These are phyloP conservation scores for Puya raimondii DNA, from an alignment of 176 grass and related monocot genomes.

Conservation along the genomic window DNA sequence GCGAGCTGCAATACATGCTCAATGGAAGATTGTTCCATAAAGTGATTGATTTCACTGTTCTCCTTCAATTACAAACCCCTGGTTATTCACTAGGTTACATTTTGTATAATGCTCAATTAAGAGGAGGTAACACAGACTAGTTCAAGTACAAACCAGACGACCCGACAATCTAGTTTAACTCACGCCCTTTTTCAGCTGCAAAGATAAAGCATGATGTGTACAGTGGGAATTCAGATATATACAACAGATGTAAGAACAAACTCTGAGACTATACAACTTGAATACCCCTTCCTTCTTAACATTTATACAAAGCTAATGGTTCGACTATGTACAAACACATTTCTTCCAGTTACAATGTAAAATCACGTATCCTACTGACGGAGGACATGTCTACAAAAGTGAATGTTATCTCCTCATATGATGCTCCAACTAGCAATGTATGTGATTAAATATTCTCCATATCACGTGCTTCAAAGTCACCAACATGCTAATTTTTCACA, in stretches of 20 bases:
- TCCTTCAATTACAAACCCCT: neutral
- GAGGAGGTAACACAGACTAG: neutral
- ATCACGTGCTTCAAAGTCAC: neutral
- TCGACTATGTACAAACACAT: neutral
- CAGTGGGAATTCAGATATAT: neutral
- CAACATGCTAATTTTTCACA: neutral
- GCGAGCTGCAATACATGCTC: neutral
- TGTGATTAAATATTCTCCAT: neutral
- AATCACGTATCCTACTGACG: neutral
- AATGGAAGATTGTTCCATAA: neutral
- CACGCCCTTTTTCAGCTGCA: neutral
- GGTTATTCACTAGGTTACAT: neutral
- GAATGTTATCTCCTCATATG: neutral
- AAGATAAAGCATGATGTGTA: neutral
- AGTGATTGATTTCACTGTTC: neutral
- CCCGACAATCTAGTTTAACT: neutral
- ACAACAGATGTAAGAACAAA: constrained; percentile 2
- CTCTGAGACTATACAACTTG: neutral
- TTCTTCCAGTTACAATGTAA: neutral
- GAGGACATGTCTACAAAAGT: neutral
- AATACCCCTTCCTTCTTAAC: neutral
- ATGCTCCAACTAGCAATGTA: neutral
- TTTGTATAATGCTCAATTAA: neutral
- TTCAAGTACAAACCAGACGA: neutral
- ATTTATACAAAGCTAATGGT: neutral